These are phyloP conservation scores for Alternaria burnsii DNA, from an alignment of 2,329 filamentous ascomycete species.

Conservation along the genomic window DNA sequence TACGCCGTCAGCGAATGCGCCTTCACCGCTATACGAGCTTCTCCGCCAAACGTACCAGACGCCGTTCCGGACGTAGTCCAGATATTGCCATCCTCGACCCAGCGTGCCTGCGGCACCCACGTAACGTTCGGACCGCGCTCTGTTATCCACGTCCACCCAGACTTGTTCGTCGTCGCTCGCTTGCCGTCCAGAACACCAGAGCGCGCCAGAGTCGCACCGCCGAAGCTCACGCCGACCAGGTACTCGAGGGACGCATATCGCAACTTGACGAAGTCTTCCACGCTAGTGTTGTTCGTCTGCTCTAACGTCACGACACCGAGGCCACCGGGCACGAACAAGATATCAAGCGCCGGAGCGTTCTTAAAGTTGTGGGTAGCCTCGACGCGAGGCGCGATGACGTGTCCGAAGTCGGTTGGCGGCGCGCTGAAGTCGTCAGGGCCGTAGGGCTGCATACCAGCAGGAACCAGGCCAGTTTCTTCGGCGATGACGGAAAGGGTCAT, in stretches of 20 bases:
- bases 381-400: too few species aligned
- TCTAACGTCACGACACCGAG: neutral
- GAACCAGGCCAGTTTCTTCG: too few species aligned
- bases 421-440: too few species aligned
- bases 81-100: neutral
- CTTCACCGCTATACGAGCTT: too few species aligned
- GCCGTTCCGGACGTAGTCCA: neutral
- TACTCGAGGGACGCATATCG: neutral
- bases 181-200: neutral
- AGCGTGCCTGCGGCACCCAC: neutral
- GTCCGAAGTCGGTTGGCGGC: too few species aligned
- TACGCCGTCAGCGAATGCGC: too few species aligned
- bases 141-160: neutral
- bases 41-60: too few species aligned
- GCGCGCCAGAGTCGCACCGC: neutral
- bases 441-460: too few species aligned
- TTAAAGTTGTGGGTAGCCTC: neutral
- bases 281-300: neutral
- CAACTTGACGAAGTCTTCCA: neutral
- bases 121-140: neutral
- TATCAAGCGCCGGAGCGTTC: neutral
- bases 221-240: neutral
- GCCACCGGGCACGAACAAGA: neutral
- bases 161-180: neutral
- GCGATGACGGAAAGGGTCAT: neutral